Evolutionary conservation across 257 asterid genomes (phyloP), one percentile per base, ranked within the genome.

Genomic region (Salvia splendens): DNA sequence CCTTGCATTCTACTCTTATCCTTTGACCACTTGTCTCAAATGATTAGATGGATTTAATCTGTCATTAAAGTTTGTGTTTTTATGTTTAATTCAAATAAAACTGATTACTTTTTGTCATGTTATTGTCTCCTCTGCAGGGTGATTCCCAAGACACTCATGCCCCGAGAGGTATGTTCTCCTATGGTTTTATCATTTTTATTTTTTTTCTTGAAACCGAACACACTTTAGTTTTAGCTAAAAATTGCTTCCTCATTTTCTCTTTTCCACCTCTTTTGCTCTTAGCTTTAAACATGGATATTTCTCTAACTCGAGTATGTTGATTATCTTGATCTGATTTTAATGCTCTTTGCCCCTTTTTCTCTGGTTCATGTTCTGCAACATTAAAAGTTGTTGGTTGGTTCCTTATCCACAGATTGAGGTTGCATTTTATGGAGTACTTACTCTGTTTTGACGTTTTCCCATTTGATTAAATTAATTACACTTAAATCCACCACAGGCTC

Each of bases 91-190:
- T 50, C 43, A 8, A 40, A 40, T 40, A 40, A 75, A 68, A 62
- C 65, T 63, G n/a, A 20, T 64, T 33, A 36, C 66, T 73, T 83
- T 77, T 89, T 89, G 96, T 84, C 97, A 65, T 93, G 84, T 88
- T 86, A 76, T 81, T 87, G 87, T 94, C 85, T 73, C 40, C 78
- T 74, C 71, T 78, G 78, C 92, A 94, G 99, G 87, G 98, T 95
- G 65, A 95, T 95, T 86, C 99, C 99, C 96, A 94, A 94, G 96
- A 94, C 99, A 40, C 99, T 94, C 88, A 94, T 90, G 97, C 97
- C 99, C 73, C 84, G 86, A 88, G 99, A 88, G 97, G 99, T 94
- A 88, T 80, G 83, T 83, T 16, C 16, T 58, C 59, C 74, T 71
- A 35, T 64, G 64, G 57, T 80, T 65, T 73, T 77, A 56, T 24